Conservation (phyloP, 352 stramenopile species). For the Globisporangium nodosum region DNA sequence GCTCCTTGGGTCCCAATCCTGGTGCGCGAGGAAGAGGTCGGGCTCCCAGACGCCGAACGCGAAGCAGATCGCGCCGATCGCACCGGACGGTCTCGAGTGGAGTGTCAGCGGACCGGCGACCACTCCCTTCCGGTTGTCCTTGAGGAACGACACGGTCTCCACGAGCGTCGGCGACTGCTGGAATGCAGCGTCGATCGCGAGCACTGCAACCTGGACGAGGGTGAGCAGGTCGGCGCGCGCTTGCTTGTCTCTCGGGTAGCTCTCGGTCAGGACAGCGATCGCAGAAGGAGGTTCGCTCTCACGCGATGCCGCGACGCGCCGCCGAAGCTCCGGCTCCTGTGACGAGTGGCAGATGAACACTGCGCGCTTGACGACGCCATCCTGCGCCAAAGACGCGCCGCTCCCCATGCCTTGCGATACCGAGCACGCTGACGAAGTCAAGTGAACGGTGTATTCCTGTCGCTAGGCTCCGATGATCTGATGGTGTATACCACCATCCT, state of each 20-base stretch:
- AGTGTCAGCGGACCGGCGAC: slow-evolving; percentile 30
- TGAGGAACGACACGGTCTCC: slow-evolving; percentile 44
- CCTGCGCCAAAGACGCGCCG: slow-evolving; percentile 14
- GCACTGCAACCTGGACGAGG: slow-evolving; percentile 22
- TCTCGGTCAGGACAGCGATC: slow-evolving; percentile 31
- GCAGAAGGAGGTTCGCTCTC: background rate
- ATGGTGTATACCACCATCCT: too few species aligned
- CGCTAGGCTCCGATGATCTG: too few species aligned
- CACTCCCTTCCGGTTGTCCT: slow-evolving; percentile 34
- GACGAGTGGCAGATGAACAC: slow-evolving; percentile 25
- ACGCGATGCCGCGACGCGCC: slow-evolving; percentile 4
- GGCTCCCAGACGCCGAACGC: slow-evolving; percentile 37
- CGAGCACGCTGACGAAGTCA: too few species aligned
- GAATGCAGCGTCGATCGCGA: slow-evolving; percentile 33
- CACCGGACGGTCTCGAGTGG: slow-evolving; percentile 36
- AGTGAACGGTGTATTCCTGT: too few species aligned
- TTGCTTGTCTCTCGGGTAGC: slow-evolving; percentile 27
- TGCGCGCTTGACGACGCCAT: background rate
- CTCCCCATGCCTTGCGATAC: slow-evolving; percentile 15
- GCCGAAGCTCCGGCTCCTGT: slow-evolving; percentile 11
- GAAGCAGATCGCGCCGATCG: slow-evolving; percentile 37
- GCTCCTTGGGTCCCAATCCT: background rate
- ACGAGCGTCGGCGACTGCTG: slow-evolving; percentile 28
- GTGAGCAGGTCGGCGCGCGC: slow-evolving; percentile 23
- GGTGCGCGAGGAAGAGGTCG: slow-evolving; percentile 20